These are phyloP conservation scores for Rhexocercosporidium sp. DNA, from an alignment of 2,329 filamentous ascomycete genomes.

Conservation along the genomic window DNA sequence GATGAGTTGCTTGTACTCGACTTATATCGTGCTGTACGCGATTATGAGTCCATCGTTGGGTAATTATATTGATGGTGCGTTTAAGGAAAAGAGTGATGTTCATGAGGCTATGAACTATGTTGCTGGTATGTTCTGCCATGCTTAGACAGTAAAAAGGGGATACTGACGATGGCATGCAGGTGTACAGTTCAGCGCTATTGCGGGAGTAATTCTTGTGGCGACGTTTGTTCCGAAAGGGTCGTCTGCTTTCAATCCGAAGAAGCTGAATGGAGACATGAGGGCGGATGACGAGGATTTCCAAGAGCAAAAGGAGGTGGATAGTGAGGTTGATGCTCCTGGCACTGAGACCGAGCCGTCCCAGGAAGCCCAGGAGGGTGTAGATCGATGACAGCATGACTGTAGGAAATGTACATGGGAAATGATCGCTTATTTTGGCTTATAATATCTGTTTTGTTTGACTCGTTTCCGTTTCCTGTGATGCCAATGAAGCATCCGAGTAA, in stretches of 20 bases:
- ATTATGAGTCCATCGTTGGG: constrained; percentile 7
- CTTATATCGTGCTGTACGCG: constrained; percentile 6
- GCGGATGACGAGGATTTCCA: background rate
- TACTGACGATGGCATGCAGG: background rate
- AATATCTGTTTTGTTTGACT: too few relatives aligned
- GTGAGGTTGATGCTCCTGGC: background rate
- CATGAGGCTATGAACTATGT: constrained; percentile 3
- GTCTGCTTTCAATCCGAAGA: background rate
- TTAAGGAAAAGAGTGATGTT: background rate
- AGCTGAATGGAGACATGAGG: background rate
- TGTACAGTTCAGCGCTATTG: background rate
- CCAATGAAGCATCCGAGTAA: too few relatives aligned
- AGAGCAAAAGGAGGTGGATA: background rate
- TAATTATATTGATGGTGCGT: background rate
- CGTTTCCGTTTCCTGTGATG: too few relatives aligned
- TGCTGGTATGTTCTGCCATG: background rate
- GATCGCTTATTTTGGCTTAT: too few relatives aligned
- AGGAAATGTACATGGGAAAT: too few relatives aligned
- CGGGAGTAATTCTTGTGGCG: background rate
- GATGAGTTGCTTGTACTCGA: constrained; percentile 8
- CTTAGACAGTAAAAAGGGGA: background rate
- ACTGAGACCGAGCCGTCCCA: background rate
- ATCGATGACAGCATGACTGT: background rate
- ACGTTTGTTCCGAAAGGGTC: constrained; percentile 1
- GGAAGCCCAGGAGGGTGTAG: background rate